Base-by-base conservation (phyloP, 345 rosid species). In the Pistacia vera region DNA sequence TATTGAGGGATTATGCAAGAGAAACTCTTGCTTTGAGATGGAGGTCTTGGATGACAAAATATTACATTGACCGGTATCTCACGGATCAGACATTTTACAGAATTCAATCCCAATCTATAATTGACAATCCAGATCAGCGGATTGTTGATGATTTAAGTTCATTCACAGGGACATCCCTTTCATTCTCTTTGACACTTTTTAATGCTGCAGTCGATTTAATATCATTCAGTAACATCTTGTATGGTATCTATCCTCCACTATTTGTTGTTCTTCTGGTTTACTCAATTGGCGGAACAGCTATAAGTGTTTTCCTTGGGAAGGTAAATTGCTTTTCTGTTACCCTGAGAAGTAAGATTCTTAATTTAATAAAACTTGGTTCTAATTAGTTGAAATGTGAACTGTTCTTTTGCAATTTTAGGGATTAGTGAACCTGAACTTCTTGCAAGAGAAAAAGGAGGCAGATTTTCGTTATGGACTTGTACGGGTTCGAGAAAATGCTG, bases 361-460 rank as follows among this genome's bases (percentile, higher is more conserved):
- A 28, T 56, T 63, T 35, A 20, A 14, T 52, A 35, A 20, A 25
- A 41, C 56, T 17, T 51, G 10, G 54, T 9, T 14, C n/a, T 30
- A 33, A 17, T 56, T 79, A 8, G 56, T 9, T 68, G 56, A 44
- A 73, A 66, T 41, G 55, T 18, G 52, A 73, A 66, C 61, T 55
- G 20, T 77, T 55, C 54, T n/a, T 73, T 81, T 41, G 28, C 55
- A 46, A 46, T 73, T 87, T 81, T 85, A 95, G 98, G 97, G 89
- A 48, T 87, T 95, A 82, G 99, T 88, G 77, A 75, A 83, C 82
- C 91, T 95, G 75, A 95, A 95, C 86, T 93, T 95, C 85, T 83
- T 95, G 77, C 99, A 93, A 90, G 99, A 95, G 91, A 95, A 93
- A 85, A 95, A 92, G 85, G 99, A 91, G 80, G 98, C 99, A 30